These are phyloP conservation scores for Rasamsonia emersonii DNA, from an alignment of 2,329 filamentous ascomycete species.

Conservation along the genomic window DNA sequence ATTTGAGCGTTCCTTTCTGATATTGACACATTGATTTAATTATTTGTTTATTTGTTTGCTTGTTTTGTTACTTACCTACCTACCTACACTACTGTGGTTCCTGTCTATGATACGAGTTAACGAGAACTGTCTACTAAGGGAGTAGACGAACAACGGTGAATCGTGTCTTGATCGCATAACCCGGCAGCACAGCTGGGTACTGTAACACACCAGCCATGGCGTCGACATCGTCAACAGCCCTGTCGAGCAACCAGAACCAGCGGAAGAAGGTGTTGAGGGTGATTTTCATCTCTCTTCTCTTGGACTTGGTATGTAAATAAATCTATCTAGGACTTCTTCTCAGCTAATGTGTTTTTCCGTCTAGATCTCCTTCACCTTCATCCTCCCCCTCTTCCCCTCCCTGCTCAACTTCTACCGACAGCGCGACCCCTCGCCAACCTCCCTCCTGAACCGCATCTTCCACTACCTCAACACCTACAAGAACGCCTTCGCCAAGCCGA, in stretches of 20 bases:
- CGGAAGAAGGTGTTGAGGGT: conserved; percentile 79
- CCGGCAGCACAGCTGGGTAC: too few relatives aligned
- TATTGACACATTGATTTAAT: too few relatives aligned
- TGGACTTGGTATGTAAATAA: conserved; percentile 65
- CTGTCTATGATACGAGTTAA: too few relatives aligned
- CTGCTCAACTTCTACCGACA: conserved; percentile 94
- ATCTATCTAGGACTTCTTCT: conserved; percentile 1
- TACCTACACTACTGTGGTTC: too few relatives aligned
- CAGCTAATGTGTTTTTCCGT: neutral
- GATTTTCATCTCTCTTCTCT: conserved; percentile 77
- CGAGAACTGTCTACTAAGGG: too few relatives aligned
- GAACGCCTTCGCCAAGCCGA: conserved; percentile 79
- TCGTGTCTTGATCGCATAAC: too few relatives aligned
- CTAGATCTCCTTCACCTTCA: conserved; percentile 96
- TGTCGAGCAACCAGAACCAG: conserved; percentile 2
- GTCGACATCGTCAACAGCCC: conserved; percentile 17
- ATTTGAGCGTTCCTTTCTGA: too few relatives aligned
- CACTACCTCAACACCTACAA: conserved; percentile 89
- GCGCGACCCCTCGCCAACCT: conserved; percentile 56
- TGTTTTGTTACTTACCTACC: too few relatives aligned
- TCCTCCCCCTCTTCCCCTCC: conserved; percentile 89
- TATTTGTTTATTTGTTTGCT: too few relatives aligned
- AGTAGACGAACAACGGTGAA: too few relatives aligned
- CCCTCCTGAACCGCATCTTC: conserved; percentile 70
- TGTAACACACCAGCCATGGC: conserved; percentile 26